These are phyloP conservation scores for Heliosperma pusillum DNA, from an alignment of 148 eudicot genomes.

Conservation along the genomic window DNA sequence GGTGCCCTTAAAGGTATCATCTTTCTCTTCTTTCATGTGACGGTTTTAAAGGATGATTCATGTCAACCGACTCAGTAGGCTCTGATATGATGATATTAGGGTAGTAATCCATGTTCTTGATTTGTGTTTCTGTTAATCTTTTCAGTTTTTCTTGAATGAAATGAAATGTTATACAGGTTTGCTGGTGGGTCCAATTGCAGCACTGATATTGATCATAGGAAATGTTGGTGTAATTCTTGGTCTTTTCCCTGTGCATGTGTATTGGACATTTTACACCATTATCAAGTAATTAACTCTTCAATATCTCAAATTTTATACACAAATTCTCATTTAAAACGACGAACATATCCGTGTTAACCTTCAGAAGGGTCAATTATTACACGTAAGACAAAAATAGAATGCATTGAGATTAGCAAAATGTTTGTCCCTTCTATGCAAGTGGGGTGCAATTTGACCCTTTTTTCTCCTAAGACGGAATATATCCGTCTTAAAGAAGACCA, in stretches of 20 bases:
- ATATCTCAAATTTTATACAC: neutral
- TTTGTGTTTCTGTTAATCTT: neutral
- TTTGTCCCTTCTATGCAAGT: too few species aligned
- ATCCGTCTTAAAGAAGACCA: too few species aligned
- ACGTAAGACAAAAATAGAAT: too few species aligned
- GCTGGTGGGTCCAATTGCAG: conserved; percentile 89
- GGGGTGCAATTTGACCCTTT: too few species aligned
- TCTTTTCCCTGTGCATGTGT: conserved; percentile 80
- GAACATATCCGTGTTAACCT: too few species aligned
- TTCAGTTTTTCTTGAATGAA: neutral
- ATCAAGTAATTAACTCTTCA: conserved; percentile 48
- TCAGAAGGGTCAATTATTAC: too few species aligned
- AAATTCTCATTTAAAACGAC: too few species aligned
- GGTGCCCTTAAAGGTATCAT: conserved; percentile 77
- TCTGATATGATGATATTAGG: neutral
- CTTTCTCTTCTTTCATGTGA: conserved; percentile 6
- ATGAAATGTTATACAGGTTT: conserved; percentile 41
- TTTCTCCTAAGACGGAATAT: too few species aligned
- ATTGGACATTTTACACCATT: conserved; percentile 76
- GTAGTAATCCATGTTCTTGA: too few species aligned
- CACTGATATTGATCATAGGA: conserved; percentile 66
- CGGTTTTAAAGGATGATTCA: too few species aligned
- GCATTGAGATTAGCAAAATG: too few species aligned
- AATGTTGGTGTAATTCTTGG: conserved; percentile 72
- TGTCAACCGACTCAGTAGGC: too few species aligned